A percentile compares a stretch with the other conserved stretches of the same genome.
Conservation (phyloP, 2,329 filamentous ascomycete species). For the Dactylella cylindrospora region DNA sequence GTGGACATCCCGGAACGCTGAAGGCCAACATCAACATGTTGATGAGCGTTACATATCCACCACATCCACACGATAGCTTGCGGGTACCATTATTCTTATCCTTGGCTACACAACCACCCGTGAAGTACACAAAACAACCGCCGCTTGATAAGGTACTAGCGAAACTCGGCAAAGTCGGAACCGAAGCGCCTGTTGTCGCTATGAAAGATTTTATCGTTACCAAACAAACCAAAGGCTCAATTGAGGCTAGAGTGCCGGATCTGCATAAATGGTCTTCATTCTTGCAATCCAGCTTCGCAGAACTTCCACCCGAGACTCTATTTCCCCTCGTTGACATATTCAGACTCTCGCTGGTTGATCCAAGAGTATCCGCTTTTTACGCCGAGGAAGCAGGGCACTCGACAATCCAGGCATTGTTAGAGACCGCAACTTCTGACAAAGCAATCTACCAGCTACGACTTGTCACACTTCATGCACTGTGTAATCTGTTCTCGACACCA, state of each 20-base stretch:
- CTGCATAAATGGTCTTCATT: conserved; percentile 66
- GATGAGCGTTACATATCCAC: conserved; percentile 53
- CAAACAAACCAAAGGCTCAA: conserved; percentile 61
- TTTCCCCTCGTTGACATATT: conserved; percentile 87
- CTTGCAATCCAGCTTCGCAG: conserved; percentile 59
- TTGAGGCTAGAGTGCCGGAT: conserved; percentile 70
- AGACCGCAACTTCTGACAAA: conserved; percentile 54
- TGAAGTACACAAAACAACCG: conserved; percentile 75
- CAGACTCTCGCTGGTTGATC: conserved; percentile 73
- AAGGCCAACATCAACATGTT: conserved; percentile 72
- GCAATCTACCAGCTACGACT: conserved; percentile 72
- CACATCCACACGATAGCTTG: conserved; percentile 73
- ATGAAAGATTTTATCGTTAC: conserved; percentile 72
- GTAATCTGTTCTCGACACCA: conserved; percentile 78
- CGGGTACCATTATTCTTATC: conserved; percentile 70
- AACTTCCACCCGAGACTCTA: conserved; percentile 64
- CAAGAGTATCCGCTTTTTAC: conserved; percentile 76
- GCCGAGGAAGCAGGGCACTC: conserved; percentile 69
- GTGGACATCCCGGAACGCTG: conserved; percentile 69
- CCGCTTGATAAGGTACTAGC: conserved; percentile 77
- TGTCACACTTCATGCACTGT: conserved; percentile 77
- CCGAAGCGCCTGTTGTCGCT: conserved; percentile 62
- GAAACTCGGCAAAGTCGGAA: conserved; percentile 70
- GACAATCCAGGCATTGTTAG: conserved; percentile 65
- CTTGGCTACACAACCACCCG: conserved; percentile 63